phyloP scores from a whole-genome alignment of 1,139 yeast genomes.

The Suhomyces wounanorum region DNA sequence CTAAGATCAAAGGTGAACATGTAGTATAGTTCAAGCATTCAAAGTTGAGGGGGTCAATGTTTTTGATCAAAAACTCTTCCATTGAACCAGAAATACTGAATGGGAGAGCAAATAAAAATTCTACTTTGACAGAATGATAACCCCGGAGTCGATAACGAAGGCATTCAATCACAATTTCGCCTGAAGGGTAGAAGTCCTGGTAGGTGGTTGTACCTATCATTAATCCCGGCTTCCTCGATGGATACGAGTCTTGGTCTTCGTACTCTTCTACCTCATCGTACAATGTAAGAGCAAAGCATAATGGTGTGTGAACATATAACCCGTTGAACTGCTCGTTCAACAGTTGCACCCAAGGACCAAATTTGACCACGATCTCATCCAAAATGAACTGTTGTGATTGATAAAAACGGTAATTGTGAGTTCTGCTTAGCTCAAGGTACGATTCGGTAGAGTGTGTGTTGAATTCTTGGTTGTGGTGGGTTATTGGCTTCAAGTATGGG shows the following conservation, averaged over 20 bases:
- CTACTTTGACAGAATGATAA: conserved; percentile 11
- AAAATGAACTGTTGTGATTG: conserved; percentile 9
- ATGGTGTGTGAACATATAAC: conserved; percentile 12
- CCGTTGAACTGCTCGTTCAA: conserved; percentile 14
- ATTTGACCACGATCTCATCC: conserved; percentile 13
- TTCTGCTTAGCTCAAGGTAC: conserved; percentile 11
- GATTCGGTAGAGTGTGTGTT: conserved; percentile 7
- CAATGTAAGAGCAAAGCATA: conserved; percentile 13
- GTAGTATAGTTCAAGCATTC: conserved; percentile 13
- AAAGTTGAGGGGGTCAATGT: conserved; percentile 6
- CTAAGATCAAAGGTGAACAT: conserved; percentile 7
- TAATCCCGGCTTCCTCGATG: conserved; percentile 11
- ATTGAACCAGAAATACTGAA: conserved; percentile 11
- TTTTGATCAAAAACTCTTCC: conserved; percentile 11
- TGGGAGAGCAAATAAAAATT: conserved; percentile 14
- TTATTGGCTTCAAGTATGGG: neutral
- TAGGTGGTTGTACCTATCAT: conserved; percentile 15
- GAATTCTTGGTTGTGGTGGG: neutral
- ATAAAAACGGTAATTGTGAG: conserved; percentile 11
- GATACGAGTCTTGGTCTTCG: neutral
- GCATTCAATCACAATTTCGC: conserved; percentile 18
- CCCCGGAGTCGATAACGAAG: conserved; percentile 14
- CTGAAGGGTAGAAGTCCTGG: conserved; percentile 17
- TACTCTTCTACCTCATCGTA: neutral
- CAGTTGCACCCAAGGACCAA: conserved; percentile 17